phyloP scores from a whole-genome alignment of 2,329 filamentous ascomycete species.

The Colletotrichum neosansevieriae region DNA sequence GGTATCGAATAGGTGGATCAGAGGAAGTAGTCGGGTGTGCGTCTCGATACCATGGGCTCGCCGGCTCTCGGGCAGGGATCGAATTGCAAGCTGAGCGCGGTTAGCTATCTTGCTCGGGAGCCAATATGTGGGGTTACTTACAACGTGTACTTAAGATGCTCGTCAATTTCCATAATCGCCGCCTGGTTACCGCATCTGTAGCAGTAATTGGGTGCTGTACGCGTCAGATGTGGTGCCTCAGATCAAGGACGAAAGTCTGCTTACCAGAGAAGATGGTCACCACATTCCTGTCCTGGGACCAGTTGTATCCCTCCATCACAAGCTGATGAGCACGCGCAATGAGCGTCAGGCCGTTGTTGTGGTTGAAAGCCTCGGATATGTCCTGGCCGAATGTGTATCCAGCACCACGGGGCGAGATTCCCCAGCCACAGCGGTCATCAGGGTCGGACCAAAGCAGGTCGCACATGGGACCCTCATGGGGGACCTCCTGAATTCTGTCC shows the following conservation, averaged over 20 bases:
- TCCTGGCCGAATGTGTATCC: conserved; percentile 97
- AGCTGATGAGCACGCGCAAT: conserved; percentile 97
- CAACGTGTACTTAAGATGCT: conserved; percentile 99
- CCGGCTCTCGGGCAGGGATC: conserved; percentile 97
- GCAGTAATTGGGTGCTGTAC: conserved; percentile 87
- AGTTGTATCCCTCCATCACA: conserved; percentile 99
- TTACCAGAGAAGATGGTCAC: conserved; percentile 98
- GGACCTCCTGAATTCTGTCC: conserved; percentile 97
- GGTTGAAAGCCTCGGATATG: conserved; percentile 98
- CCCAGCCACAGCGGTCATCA: conserved; percentile 96
- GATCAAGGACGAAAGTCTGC: conserved; percentile 42
- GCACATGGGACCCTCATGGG: conserved; percentile 98
- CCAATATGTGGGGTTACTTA: conserved; percentile 60
- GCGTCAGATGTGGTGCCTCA: conserved; percentile 42
- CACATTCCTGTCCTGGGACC: conserved; percentile 98
- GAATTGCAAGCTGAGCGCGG: conserved; percentile 85
- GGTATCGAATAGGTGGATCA: conserved; percentile 59
- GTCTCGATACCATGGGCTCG: conserved; percentile 98
- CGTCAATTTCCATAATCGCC: conserved; percentile 99
- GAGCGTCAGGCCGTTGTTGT: conserved; percentile 96
- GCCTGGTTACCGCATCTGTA: conserved; percentile 99
- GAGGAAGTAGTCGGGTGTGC: conserved; percentile 99
- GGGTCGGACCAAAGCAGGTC: conserved; percentile 98
- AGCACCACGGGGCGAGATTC: conserved; percentile 92
- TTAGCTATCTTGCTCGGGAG: conserved; percentile 43